phyloP scores from a whole-genome alignment of 2,329 filamentous ascomycete genomes.

The Aspergillus melleus region DNA sequence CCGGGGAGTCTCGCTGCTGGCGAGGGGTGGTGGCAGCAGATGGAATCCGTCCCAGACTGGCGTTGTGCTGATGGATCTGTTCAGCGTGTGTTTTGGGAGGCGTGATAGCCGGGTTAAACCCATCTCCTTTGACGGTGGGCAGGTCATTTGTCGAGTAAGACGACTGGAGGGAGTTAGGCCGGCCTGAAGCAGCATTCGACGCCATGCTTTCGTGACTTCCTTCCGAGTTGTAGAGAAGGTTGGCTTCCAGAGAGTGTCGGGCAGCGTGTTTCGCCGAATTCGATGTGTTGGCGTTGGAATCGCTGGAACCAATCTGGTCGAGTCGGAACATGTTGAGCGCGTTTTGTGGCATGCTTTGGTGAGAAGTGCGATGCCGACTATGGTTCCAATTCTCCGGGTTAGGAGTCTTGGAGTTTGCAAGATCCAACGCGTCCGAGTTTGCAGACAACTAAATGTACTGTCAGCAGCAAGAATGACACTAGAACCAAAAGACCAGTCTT shows the following conservation, averaged over 20 bases:
- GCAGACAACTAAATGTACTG: conserved; percentile 66
- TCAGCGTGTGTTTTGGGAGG: conserved; percentile 61
- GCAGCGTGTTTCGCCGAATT: conserved; percentile 40
- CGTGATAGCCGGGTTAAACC: conserved; percentile 46
- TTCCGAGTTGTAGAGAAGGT: conserved; percentile 36
- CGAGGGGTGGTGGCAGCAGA: conserved; percentile 64
- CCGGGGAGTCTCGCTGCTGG: conserved; percentile 49
- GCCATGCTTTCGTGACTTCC: conserved; percentile 25
- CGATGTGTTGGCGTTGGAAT: conserved; percentile 29
- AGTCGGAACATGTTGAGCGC: conserved; percentile 45
- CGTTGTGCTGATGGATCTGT: conserved; percentile 71
- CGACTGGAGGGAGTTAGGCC: conserved; percentile 61
- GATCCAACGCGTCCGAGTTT: conserved; percentile 77
- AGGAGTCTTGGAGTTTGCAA: conserved; percentile 69
- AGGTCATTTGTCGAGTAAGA: conserved; percentile 91
- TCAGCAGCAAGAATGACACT: conserved; percentile 37
- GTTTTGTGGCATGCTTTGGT: conserved; percentile 61
- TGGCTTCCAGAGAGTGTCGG: conserved; percentile 48
- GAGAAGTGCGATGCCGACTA: conserved; percentile 66
- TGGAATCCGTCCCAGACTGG: conserved; percentile 77
- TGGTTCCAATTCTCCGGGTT: conserved; percentile 67
- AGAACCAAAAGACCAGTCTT: conserved; percentile 30
- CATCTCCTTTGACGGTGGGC: conserved; percentile 74
- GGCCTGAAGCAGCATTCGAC: conserved; percentile 34
- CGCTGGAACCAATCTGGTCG: conserved; percentile 35